phyloP scores from a whole-genome alignment of 2,329 filamentous ascomycete genomes.

The Lachnellula cervina region DNA sequence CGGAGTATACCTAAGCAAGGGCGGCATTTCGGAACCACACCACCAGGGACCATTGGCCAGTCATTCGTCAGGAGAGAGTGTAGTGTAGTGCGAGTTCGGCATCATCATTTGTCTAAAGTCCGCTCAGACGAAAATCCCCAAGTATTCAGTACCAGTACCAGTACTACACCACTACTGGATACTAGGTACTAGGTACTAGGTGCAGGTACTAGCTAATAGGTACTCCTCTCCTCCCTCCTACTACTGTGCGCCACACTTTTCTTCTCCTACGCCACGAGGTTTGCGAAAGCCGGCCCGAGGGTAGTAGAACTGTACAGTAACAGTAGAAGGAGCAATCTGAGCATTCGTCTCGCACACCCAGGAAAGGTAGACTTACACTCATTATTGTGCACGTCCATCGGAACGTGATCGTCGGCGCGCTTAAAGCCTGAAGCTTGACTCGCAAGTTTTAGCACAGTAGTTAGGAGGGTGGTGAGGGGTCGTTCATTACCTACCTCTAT shows the following conservation, averaged over 20 bases:
- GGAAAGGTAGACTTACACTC: conserved; percentile 1
- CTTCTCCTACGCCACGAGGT: not conserved
- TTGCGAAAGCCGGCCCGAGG: not conserved
- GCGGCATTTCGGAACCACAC: conserved; percentile 16
- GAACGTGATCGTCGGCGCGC: conserved; percentile 5
- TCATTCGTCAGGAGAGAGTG: not conserved
- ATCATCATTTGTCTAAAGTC: conserved; percentile 5
- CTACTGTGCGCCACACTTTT: not conserved
- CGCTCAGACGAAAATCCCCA: conserved; percentile 10
- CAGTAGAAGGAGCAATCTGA: not conserved
- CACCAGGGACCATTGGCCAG: conserved; percentile 7
- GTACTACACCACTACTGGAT: too few relatives aligned
- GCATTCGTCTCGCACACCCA: not conserved
- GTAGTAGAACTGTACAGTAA: not conserved
- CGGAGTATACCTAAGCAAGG: not conserved
- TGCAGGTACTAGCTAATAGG: too few relatives aligned
- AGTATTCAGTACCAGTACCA: not conserved
- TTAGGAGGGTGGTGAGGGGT: not conserved
- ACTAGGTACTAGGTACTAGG: too few relatives aligned
- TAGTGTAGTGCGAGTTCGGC: not conserved
- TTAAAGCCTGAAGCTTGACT: conserved; percentile 11
- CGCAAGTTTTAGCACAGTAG: conserved; percentile 5
- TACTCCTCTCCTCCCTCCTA: not conserved
- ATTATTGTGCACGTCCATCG: conserved; percentile 8
- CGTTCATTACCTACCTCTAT: not conserved